These are phyloP conservation scores for Diaporthe sp. DNA, from an alignment of 2,329 filamentous ascomycete species.

Conservation along the genomic window DNA sequence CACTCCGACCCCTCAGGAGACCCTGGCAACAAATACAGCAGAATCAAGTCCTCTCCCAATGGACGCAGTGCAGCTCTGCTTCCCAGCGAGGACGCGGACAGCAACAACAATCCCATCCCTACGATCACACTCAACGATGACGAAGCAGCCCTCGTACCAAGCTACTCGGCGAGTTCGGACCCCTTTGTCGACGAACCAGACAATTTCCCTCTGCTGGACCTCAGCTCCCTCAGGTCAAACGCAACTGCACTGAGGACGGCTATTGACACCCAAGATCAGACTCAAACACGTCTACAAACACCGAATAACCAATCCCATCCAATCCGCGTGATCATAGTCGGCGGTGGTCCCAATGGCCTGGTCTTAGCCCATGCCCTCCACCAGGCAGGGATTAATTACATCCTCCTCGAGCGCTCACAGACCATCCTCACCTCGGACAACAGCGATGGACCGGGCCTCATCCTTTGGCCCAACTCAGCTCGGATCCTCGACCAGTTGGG, in stretches of 20 bases:
- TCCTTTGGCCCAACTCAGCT: slow-evolving; percentile 42
- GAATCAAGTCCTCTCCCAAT: neutral
- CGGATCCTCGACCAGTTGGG: slow-evolving; percentile 46
- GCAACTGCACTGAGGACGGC: neutral
- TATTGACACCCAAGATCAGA: neutral
- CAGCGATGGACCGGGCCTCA: slow-evolving; percentile 37
- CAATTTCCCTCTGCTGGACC: neutral
- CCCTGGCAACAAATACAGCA: neutral
- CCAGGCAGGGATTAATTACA: slow-evolving; percentile 46
- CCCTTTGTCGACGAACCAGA: neutral
- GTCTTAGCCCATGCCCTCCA: slow-evolving; percentile 46
- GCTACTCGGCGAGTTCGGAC: neutral
- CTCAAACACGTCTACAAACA: neutral
- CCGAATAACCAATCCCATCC: too few species aligned
- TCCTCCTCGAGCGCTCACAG: slow-evolving; percentile 45
- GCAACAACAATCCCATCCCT: too few species aligned
- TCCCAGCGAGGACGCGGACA: too few species aligned
- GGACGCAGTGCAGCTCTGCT: too few species aligned
- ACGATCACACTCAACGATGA: neutral
- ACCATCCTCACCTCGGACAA: slow-evolving; percentile 33
- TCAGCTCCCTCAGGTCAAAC: neutral
- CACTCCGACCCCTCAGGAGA: too few species aligned
- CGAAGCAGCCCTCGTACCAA: neutral
- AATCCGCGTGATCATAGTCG: slow-evolving; percentile 46
- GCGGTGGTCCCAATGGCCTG: slow-evolving; percentile 47